Percentiles rank a stretch among this genome's conserved stretches.
These are phyloP conservation scores for Umbellularia californica DNA, from an alignment of 164 flowering plant genomes.

Conservation along the genomic window DNA sequence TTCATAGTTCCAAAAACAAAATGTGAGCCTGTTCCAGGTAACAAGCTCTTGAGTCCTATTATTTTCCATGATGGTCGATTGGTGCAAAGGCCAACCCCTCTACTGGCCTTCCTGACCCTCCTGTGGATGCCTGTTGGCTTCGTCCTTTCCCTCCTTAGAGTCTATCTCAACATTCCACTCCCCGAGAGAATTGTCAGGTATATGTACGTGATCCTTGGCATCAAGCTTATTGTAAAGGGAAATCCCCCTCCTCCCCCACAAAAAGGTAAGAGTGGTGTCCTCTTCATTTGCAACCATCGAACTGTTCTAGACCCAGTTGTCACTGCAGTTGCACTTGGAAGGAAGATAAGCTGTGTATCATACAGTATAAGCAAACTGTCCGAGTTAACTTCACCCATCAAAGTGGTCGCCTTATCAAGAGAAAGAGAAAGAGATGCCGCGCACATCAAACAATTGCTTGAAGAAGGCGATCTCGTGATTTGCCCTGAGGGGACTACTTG, in stretches of 20 bases:
- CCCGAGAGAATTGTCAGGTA: conserved; percentile 50
- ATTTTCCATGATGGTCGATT: conserved; percentile 68
- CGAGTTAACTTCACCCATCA: conserved; percentile 71
- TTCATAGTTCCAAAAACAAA: conserved; percentile 61
- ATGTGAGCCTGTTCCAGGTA: conserved; percentile 51
- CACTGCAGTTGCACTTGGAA: conserved; percentile 57
- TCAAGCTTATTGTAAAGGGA: conserved; percentile 58
- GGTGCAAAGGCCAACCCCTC: conserved; percentile 62
- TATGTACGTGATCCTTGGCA: conserved; percentile 49
- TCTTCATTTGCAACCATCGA: conserved; percentile 40
- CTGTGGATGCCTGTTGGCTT: conserved; percentile 78
- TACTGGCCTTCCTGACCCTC: conserved; percentile 50
- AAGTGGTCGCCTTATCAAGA: conserved; percentile 63
- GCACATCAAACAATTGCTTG: conserved; percentile 44
- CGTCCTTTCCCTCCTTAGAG: conserved; percentile 49
- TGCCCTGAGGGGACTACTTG: conserved; percentile 93
- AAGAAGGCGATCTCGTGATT: conserved; percentile 74
- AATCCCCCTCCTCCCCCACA: conserved; percentile 72
- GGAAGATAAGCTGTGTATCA: conserved; percentile 75
- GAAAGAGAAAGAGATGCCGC: conserved; percentile 66
- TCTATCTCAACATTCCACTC: conserved; percentile 54
- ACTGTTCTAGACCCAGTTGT: conserved; percentile 70
- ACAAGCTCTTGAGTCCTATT: conserved; percentile 53
- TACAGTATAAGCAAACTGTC: conserved; percentile 72
- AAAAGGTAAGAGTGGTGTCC: conserved; percentile 45